phyloP scores from a whole-genome alignment of 2,329 filamentous ascomycete species.

The Chrysosporium queenslandicum region DNA sequence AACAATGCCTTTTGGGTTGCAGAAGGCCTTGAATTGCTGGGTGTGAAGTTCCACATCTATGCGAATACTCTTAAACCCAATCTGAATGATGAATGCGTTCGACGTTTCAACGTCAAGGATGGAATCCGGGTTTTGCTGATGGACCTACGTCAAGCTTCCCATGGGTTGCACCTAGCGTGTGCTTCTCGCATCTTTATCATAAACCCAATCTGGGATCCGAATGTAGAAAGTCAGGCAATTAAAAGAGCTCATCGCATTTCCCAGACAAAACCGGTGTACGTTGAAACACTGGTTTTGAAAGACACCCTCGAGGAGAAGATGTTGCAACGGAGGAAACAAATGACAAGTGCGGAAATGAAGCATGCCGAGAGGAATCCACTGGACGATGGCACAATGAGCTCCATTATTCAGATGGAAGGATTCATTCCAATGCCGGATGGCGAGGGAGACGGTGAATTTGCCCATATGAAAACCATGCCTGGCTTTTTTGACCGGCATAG shows the following conservation, averaged over 20 bases:
- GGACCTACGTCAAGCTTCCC: constrained; percentile 81
- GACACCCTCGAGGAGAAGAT: constrained; percentile 80
- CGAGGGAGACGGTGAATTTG: constrained; percentile 20
- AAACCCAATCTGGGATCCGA: constrained; percentile 73
- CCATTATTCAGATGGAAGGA: constrained; percentile 49
- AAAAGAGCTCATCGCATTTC: constrained; percentile 83
- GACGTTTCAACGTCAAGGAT: constrained; percentile 61
- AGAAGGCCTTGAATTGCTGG: constrained; percentile 64
- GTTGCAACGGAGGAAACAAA: constrained; percentile 58
- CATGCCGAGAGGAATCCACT: constrained; percentile 47
- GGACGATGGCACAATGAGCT: constrained; percentile 48
- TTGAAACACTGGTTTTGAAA: constrained; percentile 73
- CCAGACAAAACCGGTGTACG: constrained; percentile 65
- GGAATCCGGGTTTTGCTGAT: constrained; percentile 72
- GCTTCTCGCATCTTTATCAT: constrained; percentile 84
- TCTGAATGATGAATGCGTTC: constrained; percentile 63
- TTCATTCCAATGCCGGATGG: constrained; percentile 38
- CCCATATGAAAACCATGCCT: constrained; percentile 23
- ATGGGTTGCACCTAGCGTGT: constrained; percentile 72
- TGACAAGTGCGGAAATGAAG: constrained; percentile 56
- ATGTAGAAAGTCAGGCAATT: constrained; percentile 81
- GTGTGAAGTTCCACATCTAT: constrained; percentile 52
- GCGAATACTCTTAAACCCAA: constrained; percentile 47
- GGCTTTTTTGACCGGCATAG: constrained; percentile 34
- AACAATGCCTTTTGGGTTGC: constrained; percentile 81